Base-by-base conservation (phyloP, 129 eudicot genomes). In the Flaveria robusta region DNA sequence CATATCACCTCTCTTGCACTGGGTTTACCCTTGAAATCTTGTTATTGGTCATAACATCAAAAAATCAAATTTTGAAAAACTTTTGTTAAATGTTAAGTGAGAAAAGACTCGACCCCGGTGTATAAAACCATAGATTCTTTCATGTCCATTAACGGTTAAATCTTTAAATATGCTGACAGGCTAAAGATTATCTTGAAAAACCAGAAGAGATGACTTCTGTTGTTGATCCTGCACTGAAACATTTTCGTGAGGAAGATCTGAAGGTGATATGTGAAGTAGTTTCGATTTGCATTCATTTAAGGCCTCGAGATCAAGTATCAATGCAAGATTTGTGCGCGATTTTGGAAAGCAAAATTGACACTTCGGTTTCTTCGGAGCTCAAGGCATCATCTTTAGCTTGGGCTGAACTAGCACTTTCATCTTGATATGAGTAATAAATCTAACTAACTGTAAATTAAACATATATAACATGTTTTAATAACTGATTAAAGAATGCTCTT, bases 371-470 rank as follows among this genome's bases (percentile, higher is more conserved):
- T 5, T 92, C 92, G 12, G 98, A 94, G 74, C 86, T 94, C n/a
- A 86, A 80, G 77, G 92, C 97, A 29, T 80, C 83, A 20, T 90
- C 97, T 39, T 74, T 94, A 72, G 98, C 99, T 49, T 94, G 99
- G 99, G 99, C 97, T 26, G 99, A 94, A 70, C 90, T 94, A 70
- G 96, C 96, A 5, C 96, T 94, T 71, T 84, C 91, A 0, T 83
- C 97, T 0, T 93, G 84, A 87, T 74, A 84, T 27, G 55, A 68
- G 15, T 54, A 23, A 34, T 58, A 66, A 52, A 68, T 74, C 92
- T 86, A 86, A 88, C 90, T 75, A 63, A 80, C 81, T 84, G 96
- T 90, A 87, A 81, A 88, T 87, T 82, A 58, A 70, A 70, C 59
- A 84, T 50, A 74, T 50, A 74, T 42, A 14, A 49, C 41, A 24